phyloP scores from a whole-genome alignment of 2,329 filamentous ascomycete genomes.

The Fusarium marasasianum region DNA sequence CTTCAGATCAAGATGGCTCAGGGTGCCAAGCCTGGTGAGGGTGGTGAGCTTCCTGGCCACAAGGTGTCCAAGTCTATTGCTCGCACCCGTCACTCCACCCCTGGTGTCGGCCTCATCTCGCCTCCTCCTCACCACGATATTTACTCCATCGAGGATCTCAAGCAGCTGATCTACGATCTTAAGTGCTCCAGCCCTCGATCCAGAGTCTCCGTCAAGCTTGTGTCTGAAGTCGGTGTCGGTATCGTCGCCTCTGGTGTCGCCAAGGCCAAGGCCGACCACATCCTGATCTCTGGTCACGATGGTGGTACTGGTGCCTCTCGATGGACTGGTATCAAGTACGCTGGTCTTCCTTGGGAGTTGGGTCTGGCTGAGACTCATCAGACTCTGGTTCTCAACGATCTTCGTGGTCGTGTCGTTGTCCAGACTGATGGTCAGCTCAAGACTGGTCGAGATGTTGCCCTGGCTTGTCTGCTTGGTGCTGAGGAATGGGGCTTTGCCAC shows the following conservation, averaged over 20 bases:
- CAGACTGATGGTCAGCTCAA: conserved; percentile 96
- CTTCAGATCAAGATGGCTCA: conserved; percentile 99
- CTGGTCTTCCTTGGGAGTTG: conserved; percentile 94
- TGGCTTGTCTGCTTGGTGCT: conserved; percentile 94
- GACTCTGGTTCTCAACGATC: conserved; percentile 93
- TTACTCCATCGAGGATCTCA: conserved; percentile 97
- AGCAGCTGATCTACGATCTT: conserved; percentile 96
- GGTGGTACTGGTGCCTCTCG: conserved; percentile 95
- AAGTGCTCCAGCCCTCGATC: conserved; percentile 96
- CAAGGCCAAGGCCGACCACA: conserved; percentile 97
- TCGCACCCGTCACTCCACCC: conserved; percentile 93
- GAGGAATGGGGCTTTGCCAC: conserved; percentile 98
- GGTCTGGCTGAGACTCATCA: conserved; percentile 98
- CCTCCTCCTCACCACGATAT: conserved; percentile 98
- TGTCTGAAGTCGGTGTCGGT: conserved; percentile 96
- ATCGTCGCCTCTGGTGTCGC: conserved; percentile 97
- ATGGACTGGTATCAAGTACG: conserved; percentile 99
- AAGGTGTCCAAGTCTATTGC: conserved; percentile 96
- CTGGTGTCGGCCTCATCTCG: conserved; percentile 94
- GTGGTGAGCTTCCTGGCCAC: conserved; percentile 95
- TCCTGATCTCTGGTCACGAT: conserved; percentile 95
- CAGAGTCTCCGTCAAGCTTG: conserved; percentile 94
- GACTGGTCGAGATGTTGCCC: conserved; percentile 91
- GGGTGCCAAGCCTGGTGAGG: conserved; percentile 96
- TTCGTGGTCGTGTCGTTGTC: conserved; percentile 93